phyloP scores from a whole-genome alignment of 805 yeast genomes.

The Yarrowia sp. region DNA sequence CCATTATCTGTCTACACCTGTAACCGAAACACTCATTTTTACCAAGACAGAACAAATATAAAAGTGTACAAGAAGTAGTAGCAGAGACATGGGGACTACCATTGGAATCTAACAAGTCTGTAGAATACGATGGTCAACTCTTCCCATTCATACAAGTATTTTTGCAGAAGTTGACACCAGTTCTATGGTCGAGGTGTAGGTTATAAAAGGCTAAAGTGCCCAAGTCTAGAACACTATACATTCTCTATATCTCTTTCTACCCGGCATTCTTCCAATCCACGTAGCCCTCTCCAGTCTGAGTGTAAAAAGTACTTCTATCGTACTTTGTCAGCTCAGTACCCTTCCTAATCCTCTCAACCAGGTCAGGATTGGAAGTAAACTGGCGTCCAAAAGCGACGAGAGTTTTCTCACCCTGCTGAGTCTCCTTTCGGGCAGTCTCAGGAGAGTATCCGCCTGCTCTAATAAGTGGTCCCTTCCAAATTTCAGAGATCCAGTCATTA shows the following conservation, averaged over 20 bases:
- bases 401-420: neutral
- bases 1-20: too few relatives aligned
- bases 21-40: too few relatives aligned
- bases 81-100: too few relatives aligned
- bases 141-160: too few relatives aligned
- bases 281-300: neutral
- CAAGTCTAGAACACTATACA: too few relatives aligned
- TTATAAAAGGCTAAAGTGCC: too few relatives aligned
- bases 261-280: neutral
- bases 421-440: neutral
- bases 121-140: too few relatives aligned
- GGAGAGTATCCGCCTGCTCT: conserved; percentile 1
- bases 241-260: neutral
- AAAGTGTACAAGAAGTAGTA: too few relatives aligned
- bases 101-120: too few relatives aligned
- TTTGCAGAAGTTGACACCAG: too few relatives aligned
- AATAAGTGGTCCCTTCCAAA: neutral
- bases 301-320: conserved; percentile 2
- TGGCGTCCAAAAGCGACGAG: neutral
- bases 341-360: neutral
- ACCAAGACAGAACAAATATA: too few relatives aligned
- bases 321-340: neutral
- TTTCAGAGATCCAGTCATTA: neutral
- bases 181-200: too few relatives aligned
- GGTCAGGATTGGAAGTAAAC: neutral